phyloP scores from a whole-genome alignment of 2,329 filamentous ascomycete genomes.

The Aspergillus amoenus region DNA sequence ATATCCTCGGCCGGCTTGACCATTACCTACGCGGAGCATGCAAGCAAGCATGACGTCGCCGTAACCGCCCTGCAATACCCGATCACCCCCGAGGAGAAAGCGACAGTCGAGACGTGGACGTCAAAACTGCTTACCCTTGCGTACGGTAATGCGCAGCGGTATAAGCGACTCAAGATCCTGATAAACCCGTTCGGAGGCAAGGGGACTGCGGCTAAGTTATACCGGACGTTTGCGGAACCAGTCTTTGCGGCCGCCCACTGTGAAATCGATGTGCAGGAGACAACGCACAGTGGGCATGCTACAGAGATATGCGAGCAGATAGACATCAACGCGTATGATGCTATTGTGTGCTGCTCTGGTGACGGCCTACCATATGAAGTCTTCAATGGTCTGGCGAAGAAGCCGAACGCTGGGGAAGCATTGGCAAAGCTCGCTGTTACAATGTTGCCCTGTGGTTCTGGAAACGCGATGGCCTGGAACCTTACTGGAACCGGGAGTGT shows the following conservation, averaged over 20 bases:
- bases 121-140: conserved; percentile 65
- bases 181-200: conserved; percentile 90
- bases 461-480: conserved; percentile 92
- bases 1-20: conserved; percentile 60
- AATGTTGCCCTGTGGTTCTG: conserved; percentile 88
- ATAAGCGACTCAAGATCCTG: conserved; percentile 80
- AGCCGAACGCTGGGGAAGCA: conserved; percentile 71
- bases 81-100: conserved; percentile 52
- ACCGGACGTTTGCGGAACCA: conserved; percentile 73
- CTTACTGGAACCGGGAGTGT: conserved; percentile 76
- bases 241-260: conserved; percentile 81
- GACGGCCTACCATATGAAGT: conserved; percentile 91
- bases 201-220: conserved; percentile 71
- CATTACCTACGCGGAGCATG: conserved; percentile 69
- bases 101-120: conserved; percentile 61
- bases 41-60: conserved; percentile 60
- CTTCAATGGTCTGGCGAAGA: conserved; percentile 84
- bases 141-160: conserved; percentile 67
- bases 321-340: conserved; percentile 78
- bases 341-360: conserved; percentile 84
- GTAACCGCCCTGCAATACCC: conserved; percentile 63
- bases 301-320: conserved; percentile 71
- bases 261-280: conserved; percentile 69
- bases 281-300: conserved; percentile 73
- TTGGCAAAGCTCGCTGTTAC: conserved; percentile 75